Base-by-base conservation (phyloP, 1,284 basidiomycete genomes). In the Irpex sp. region DNA sequence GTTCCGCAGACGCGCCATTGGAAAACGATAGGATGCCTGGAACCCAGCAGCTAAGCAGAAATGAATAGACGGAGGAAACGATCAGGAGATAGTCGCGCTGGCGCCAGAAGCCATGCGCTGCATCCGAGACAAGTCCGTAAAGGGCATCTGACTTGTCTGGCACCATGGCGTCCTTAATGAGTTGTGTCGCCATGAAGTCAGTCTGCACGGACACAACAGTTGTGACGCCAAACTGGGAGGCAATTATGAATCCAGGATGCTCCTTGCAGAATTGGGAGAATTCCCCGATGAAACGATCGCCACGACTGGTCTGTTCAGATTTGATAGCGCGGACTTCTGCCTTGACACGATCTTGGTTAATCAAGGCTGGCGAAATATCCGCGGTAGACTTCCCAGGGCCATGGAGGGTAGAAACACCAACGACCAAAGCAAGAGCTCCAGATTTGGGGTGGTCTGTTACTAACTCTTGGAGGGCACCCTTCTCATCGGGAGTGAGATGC, bases 91-190 rank as follows among this genome's bases (percentile, higher is more conserved):
- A 5, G 17, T 64, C 64, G 1, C 51, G 44, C 8, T 63, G 36
- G 5, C n/a, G 21, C 67, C 67, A 70, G 59, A 57, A 70, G 4
- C 65, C 66, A 65, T 76, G 75, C 7, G 75, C 70, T 1, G 71
- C 76, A 67, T 78, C 74, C 48, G 70, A 72, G 21, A 77, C 70
- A 55, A 74, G 51, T 4, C 76, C 75, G 65, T 76, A 73, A 15
- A 74, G 63, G 5, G 72, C 65, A 1, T 67, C 66, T 11, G 40
- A 44, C 9, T 9, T 9, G 15, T 66, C 58, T n/a, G 17, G 13
- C 1, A 68, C 17, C 15, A 62, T 9, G 1, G 59, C 0, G 5
- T 68, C 63, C 51, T 70, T 70, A 34, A 73, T 66, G 8, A 75
- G 66, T 19, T 68, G 63, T 1, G 63, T 62, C 6, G 64, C 63